These are phyloP conservation scores for Nakazawaea wickerhamii DNA, from an alignment of 805 yeast genomes.

Conservation along the genomic window DNA sequence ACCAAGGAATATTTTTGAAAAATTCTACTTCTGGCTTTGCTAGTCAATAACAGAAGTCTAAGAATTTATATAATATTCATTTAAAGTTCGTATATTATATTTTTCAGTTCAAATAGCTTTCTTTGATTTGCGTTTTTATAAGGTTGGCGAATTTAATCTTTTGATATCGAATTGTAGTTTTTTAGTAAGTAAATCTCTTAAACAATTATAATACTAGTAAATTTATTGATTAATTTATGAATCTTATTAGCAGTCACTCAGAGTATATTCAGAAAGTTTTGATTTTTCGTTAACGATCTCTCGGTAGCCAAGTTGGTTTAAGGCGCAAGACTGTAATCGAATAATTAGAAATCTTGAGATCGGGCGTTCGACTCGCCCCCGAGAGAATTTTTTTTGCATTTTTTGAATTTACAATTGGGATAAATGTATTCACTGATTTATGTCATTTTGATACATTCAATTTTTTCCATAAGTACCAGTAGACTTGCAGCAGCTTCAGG, in stretches of 20 bases:
- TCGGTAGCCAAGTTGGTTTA: constrained; percentile 15
- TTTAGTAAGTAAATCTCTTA: too few relatives aligned
- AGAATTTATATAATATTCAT: not conserved
- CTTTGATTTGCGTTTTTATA: too few relatives aligned
- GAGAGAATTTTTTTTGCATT: constrained; percentile 9
- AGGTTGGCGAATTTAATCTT: too few relatives aligned
- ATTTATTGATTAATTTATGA: too few relatives aligned
- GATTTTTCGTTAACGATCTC: constrained; percentile 3
- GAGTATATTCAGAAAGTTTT: not conserved
- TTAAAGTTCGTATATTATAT: not conserved
- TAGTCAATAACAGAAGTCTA: constrained; percentile 16
- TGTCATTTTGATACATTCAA: not conserved
- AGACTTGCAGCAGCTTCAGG: too few relatives aligned
- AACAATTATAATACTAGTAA: too few relatives aligned
- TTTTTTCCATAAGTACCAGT: not conserved
- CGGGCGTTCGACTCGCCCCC: constrained; percentile 15
- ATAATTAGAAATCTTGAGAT: constrained; percentile 13
- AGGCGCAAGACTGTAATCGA: constrained; percentile 15
- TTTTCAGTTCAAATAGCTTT: not conserved
- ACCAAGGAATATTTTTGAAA: constrained; percentile 37
- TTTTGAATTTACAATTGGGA: not conserved
- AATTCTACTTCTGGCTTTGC: constrained; percentile 47
- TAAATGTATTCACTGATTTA: too few relatives aligned
- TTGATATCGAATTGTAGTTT: too few relatives aligned
- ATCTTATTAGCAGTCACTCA: too few relatives aligned